These are phyloP conservation scores for Zymoseptoria tritici DNA, from an alignment of 2,329 filamentous ascomycete genomes.

Conservation along the genomic window DNA sequence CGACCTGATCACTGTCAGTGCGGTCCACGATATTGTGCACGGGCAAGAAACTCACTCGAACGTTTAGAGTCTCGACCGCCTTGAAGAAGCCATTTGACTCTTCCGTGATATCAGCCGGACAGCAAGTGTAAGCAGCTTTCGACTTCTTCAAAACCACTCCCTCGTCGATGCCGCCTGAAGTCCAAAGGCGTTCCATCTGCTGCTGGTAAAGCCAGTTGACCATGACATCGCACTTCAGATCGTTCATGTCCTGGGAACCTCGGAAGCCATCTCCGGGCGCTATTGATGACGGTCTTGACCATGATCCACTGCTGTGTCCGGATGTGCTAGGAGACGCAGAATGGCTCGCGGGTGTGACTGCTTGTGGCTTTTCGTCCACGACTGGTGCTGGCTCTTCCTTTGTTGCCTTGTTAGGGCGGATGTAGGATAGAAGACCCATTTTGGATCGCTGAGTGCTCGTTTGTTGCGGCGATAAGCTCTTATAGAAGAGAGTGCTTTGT, in stretches of 20 bases:
- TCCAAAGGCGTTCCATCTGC: constrained; percentile 51
- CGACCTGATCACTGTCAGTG: constrained; percentile 39
- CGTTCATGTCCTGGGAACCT: constrained; percentile 38
- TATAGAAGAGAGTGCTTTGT: background rate
- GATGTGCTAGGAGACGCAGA: constrained; percentile 8
- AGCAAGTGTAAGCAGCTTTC: constrained; percentile 45
- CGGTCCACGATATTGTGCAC: background rate
- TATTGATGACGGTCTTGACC: constrained; percentile 31
- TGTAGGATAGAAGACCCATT: constrained; percentile 21
- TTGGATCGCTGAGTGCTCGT: background rate
- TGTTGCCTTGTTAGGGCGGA: constrained; percentile 16
- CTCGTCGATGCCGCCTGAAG: constrained; percentile 41
- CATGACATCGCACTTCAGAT: constrained; percentile 55
- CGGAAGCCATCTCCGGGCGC: constrained; percentile 29
- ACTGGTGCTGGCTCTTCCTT: constrained; percentile 10
- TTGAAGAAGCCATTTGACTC: constrained; percentile 45
- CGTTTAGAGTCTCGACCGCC: constrained; percentile 44
- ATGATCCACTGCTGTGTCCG: constrained; percentile 19
- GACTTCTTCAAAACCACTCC: constrained; percentile 50
- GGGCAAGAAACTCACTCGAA: constrained; percentile 38
- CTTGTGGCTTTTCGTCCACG: constrained; percentile 11
- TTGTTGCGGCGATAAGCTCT: background rate
- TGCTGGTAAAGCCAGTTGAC: constrained; percentile 57
- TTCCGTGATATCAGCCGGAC: constrained; percentile 41
- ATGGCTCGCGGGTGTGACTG: constrained; percentile 4